phyloP scores from a whole-genome alignment of 768 basidiomycete genomes.

The Cytidiella melzeri region DNA sequence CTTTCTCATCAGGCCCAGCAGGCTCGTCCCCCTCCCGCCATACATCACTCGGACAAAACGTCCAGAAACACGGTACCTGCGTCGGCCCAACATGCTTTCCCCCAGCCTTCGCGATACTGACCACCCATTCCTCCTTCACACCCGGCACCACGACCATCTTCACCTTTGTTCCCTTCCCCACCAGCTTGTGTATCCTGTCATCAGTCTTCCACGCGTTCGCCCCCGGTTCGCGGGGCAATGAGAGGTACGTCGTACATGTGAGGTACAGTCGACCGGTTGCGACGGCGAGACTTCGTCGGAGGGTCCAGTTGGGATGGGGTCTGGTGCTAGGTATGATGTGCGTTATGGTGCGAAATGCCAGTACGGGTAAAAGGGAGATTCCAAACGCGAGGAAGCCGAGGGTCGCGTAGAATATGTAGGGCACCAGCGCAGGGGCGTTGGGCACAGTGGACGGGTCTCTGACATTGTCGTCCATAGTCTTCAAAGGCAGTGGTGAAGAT shows the following conservation, averaged over 20 bases:
- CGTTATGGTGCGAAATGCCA: neutral
- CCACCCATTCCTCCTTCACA: slow-evolving; percentile 1
- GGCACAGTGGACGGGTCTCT: too few species aligned
- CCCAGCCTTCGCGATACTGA: slow-evolving; percentile 1
- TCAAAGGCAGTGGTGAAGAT: neutral
- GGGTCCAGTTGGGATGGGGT: slow-evolving; percentile 9
- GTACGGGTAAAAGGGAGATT: neutral
- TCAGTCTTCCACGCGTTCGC: slow-evolving; percentile 5
- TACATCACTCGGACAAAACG: neutral
- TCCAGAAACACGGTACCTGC: slow-evolving; percentile 10
- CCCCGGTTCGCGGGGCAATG: slow-evolving; percentile 7
- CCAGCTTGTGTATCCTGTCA: neutral
- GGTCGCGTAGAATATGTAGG: slow-evolving; percentile 3
- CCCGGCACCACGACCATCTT: slow-evolving; percentile 6
- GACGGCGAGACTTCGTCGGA: slow-evolving; percentile 5
- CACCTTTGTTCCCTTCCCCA: slow-evolving; percentile 5
- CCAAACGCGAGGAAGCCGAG: slow-evolving; percentile 1
- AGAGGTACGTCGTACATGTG: slow-evolving; percentile 8
- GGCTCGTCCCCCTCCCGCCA: neutral
- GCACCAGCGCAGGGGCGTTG: slow-evolving; percentile 7
- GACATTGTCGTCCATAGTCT: neutral
- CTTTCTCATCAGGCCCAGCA: neutral
- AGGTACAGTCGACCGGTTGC: slow-evolving; percentile 7
- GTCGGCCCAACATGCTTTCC: neutral
- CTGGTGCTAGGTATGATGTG: neutral